Conservation (phyloP, 495 filamentous ascomycete genomes). For the Xylaria castorea region DNA sequence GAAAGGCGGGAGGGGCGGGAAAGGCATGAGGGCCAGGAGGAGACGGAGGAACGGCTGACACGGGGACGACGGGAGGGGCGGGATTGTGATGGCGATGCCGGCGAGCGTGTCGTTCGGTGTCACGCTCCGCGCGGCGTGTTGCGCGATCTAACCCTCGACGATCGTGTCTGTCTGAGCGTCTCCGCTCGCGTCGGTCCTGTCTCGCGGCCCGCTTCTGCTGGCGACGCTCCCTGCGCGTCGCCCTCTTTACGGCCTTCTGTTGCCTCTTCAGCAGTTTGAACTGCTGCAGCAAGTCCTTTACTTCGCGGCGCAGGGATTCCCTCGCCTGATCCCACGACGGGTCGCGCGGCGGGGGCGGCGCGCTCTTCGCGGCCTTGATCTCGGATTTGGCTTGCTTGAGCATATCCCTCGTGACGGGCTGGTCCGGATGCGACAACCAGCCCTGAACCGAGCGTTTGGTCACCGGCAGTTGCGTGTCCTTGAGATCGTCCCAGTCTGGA, state of each 20-base stretch:
- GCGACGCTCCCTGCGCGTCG: slow-evolving; percentile 24
- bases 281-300: slow-evolving; percentile 44
- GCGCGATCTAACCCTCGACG: slow-evolving; percentile 17
- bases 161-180: slow-evolving; percentile 43
- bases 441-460: slow-evolving; percentile 43
- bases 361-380: slow-evolving; percentile 48
- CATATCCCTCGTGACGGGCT: slow-evolving; percentile 50
- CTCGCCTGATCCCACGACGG: slow-evolving; percentile 31
- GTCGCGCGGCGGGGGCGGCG: slow-evolving; percentile 24
- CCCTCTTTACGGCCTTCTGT: slow-evolving; percentile 38
- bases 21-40: background rate
- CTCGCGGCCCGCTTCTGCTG: slow-evolving; percentile 37
- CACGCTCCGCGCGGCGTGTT: slow-evolving; percentile 34
- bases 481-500: slow-evolving; percentile 53
- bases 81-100: slow-evolving; percentile 16
- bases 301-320: slow-evolving; percentile 46
- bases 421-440: slow-evolving; percentile 53
- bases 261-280: slow-evolving; percentile 51
- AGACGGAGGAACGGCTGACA: background rate
- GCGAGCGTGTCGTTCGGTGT: slow-evolving; percentile 31
- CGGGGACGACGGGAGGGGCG: background rate
- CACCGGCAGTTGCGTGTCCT: slow-evolving; percentile 49
- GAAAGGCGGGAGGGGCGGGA: background rate
- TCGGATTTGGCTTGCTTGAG: slow-evolving; percentile 45
- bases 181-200: slow-evolving; percentile 36